Conservation (phyloP, 1,284 basidiomycete species). For the Cutaneotrichosporon daszewskae region DNA sequence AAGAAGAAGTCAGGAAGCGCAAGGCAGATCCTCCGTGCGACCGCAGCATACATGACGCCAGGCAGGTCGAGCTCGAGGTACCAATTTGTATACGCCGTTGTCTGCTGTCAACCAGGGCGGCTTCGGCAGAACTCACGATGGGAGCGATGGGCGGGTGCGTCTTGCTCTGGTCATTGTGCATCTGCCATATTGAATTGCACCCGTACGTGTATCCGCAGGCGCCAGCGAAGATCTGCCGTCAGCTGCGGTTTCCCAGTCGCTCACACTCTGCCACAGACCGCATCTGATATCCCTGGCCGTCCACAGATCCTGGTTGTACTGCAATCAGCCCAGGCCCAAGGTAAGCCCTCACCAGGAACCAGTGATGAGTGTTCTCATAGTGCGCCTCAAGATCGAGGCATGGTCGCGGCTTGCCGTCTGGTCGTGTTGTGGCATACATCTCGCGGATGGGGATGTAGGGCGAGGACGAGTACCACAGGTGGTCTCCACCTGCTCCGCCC, state of each 20-base stretch:
- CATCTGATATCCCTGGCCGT: constrained; percentile 13
- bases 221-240: constrained; percentile 16
- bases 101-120: too few relatives aligned
- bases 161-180: constrained; percentile 15
- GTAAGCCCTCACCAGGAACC: too few relatives aligned
- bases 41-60: constrained; percentile 11
- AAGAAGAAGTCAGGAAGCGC: constrained; percentile 13
- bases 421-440: neutral
- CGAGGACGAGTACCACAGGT: constrained; percentile 2
- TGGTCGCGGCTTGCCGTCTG: constrained; percentile 8
- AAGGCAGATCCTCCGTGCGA: constrained; percentile 8
- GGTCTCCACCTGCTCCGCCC: neutral
- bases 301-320: constrained; percentile 9
- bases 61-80: constrained; percentile 1
- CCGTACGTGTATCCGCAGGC: constrained; percentile 20
- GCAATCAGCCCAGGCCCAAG: neutral
- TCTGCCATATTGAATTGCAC: constrained; percentile 21
- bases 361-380: constrained; percentile 19
- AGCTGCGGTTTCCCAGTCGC: too few relatives aligned
- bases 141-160: constrained; percentile 16
- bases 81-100: constrained; percentile 13
- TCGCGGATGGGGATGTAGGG: constrained; percentile 11
- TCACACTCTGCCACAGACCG: constrained; percentile 20
- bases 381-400: constrained; percentile 23
- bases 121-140: too few relatives aligned